phyloP scores from a whole-genome alignment of 2,329 filamentous ascomycete species.

The Pleoardoris graminearum region DNA sequence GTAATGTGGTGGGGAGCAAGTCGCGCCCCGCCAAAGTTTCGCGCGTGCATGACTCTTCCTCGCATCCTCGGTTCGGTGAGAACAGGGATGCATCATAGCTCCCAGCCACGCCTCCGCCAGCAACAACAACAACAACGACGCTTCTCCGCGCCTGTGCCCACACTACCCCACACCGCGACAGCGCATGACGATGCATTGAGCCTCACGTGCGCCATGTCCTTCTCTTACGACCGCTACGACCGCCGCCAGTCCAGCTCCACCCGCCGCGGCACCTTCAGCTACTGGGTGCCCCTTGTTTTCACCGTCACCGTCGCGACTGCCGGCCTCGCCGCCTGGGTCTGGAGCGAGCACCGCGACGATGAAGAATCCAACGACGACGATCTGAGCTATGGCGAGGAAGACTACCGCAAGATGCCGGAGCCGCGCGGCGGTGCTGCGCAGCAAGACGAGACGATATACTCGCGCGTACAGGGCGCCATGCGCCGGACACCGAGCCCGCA shows the following conservation, averaged over 20 bases:
- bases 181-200: background rate
- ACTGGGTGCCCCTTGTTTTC: conserved; percentile 86
- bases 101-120: conserved; percentile 17
- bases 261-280: conserved; percentile 66
- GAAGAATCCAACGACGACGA: conserved; percentile 65
- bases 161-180: conserved; percentile 11
- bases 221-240: conserved; percentile 60
- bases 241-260: conserved; percentile 58
- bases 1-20: background rate
- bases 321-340: conserved; percentile 87
- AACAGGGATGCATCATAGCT: conserved; percentile 15
- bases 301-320: conserved; percentile 87
- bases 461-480: conserved; percentile 79
- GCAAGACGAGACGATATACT: conserved; percentile 63
- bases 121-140: conserved; percentile 8
- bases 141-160: conserved; percentile 19
- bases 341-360: conserved; percentile 81
- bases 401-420: conserved; percentile 26
- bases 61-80: conserved; percentile 3
- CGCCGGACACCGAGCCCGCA: conserved; percentile 83
- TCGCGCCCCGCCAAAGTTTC: conserved; percentile 22
- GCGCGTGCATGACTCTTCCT: conserved; percentile 12
- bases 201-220: conserved; percentile 33
- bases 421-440: conserved; percentile 29
- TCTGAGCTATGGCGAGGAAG: conserved; percentile 50